Base-by-base conservation (phyloP, 768 basidiomycete species). In the Phlegmacium glaucopus region DNA sequence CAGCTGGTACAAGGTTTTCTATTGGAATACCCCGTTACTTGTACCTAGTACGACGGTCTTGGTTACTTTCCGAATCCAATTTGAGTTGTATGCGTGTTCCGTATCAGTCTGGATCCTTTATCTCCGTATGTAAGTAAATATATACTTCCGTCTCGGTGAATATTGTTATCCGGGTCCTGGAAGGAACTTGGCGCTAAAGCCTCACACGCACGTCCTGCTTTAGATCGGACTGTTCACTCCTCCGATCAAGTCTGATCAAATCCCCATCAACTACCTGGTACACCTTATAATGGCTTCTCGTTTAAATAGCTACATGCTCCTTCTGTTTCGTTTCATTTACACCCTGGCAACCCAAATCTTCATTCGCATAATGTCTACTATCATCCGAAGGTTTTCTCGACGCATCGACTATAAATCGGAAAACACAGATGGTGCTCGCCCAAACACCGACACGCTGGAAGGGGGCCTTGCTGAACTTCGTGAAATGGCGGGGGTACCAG, bases 361-460 rank as follows among this genome's bases (percentile, higher is more conserved):
- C 42, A 22, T 44, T 11, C 43, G 47, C n/a, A 48, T 51, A 47
- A 61, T 62, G 58, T 56, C 58, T 32, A 34, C 49, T 35, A 32
- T 66, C 35, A 18, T 61, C 11, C 54, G 53, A 40, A 52, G 42
- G 25, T 30, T 66, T 26, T 59, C 68, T 11, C 47, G 55, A 25
- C 41, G 44, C 27, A 42, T 58, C 25, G 70, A 72, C 53, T 54
- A 48, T 25, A 17, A 47, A 15, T 17, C 36, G 5, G 61, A 61
- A 54, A 51, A 72, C 46, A 56, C 61, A 0, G 64, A 74, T 53
- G 72, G 72, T 36, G 68, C 58, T 7, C 56, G 30, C 18, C 62
- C 62, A 16, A 43, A 50, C 37, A 51, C 39, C 18, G 54, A 54
- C 41, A 27, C 50, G 10, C 47, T 58, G 35, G 64, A 68, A 35